phyloP scores from a whole-genome alignment of 805 yeast genomes.

The Zygoascus biomembranicola region DNA sequence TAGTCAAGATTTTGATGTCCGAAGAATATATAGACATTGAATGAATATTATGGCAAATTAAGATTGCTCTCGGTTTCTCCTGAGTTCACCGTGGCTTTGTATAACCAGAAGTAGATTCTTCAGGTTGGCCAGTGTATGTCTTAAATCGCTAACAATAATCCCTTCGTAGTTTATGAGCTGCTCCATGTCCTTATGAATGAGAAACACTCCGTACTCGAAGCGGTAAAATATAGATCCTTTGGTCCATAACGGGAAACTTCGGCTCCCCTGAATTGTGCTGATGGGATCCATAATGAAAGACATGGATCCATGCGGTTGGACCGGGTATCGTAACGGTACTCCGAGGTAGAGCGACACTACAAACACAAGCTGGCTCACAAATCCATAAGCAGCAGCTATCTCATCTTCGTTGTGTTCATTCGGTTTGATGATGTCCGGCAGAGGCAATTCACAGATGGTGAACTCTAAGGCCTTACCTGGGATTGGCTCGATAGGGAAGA shows the following conservation, averaged over 20 bases:
- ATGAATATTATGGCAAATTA: not conserved
- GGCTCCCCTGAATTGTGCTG: slow-evolving; percentile 32
- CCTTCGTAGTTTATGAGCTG: slow-evolving; percentile 31
- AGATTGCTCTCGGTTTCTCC: not conserved
- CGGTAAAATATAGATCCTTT: slow-evolving; percentile 36
- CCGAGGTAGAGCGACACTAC: slow-evolving; percentile 35
- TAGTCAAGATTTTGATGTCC: too few species aligned
- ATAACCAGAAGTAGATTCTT: slow-evolving; percentile 28
- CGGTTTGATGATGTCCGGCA: slow-evolving; percentile 20
- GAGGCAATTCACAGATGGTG: slow-evolving; percentile 28
- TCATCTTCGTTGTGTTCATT: slow-evolving; percentile 29
- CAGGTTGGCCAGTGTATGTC: slow-evolving; percentile 31
- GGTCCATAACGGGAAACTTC: slow-evolving; percentile 43
- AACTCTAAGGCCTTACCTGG: slow-evolving; percentile 18
- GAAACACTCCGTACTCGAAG: slow-evolving; percentile 42
- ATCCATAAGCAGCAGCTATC: slow-evolving; percentile 43
- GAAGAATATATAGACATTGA: too few species aligned
- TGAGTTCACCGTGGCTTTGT: not conserved
- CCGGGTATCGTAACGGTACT: slow-evolving; percentile 42
- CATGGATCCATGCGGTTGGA: slow-evolving; percentile 39
- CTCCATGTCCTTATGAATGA: slow-evolving; percentile 41
- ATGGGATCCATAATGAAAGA: slow-evolving; percentile 44
- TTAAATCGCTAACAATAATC: slow-evolving; percentile 27
- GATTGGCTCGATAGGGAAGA: slow-evolving; percentile 16
- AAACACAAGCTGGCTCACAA: slow-evolving; percentile 36